Base-by-base conservation (phyloP, 2,329 filamentous ascomycete species). In the Fusarium phyllophilum region DNA sequence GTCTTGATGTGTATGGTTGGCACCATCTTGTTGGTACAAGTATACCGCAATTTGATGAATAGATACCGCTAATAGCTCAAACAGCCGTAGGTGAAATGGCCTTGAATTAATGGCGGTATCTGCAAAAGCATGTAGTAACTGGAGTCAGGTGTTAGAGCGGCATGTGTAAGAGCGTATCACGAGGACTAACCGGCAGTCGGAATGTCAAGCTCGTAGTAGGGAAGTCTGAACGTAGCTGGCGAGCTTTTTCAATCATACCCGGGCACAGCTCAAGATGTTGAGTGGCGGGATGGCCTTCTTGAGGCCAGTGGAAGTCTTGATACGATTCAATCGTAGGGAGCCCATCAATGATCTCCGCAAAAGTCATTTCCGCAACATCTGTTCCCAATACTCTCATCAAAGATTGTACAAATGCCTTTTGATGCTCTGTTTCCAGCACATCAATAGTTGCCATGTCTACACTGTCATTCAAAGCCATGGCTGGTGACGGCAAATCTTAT, bases 291-390 rank as follows among this genome's bases (percentile, higher is more conserved):
- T 73, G 58, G 3, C 24, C 44, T 0, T 56, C 17, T 1, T 41
- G 29, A 0, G 11, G 18, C 24, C 24, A 26, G 29, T 57, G 48
- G 10, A 24, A 31, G 1, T 62, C 52, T 3, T 17, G 24, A 9
- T 18, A 49, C 0, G 57, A 60, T 0, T 41, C 15, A 0, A 44
- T 22, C 0, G 48, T 62, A 4, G 71, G 71, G 1, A 74, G 24
- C 1, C 70, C 70, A 17, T 73, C 71, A 38, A 74, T 41, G 14
- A 74, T 74, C 36, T 74, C 29, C 0, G 66, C 66, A 1, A 49
- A 62, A 0, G 70, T 62, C 12, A 26, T 24, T n/a, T 60, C 70
- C 7, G 42, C 45, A 0, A 46, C 10, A 3, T 54, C 24, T 24
- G 68, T 66, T 11, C 46, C 42, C 15, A 70, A 1, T 5, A 70